These are phyloP conservation scores for Cystobasidiopsis lactophilus DNA, from an alignment of 768 basidiomycete species.

Conservation along the genomic window DNA sequence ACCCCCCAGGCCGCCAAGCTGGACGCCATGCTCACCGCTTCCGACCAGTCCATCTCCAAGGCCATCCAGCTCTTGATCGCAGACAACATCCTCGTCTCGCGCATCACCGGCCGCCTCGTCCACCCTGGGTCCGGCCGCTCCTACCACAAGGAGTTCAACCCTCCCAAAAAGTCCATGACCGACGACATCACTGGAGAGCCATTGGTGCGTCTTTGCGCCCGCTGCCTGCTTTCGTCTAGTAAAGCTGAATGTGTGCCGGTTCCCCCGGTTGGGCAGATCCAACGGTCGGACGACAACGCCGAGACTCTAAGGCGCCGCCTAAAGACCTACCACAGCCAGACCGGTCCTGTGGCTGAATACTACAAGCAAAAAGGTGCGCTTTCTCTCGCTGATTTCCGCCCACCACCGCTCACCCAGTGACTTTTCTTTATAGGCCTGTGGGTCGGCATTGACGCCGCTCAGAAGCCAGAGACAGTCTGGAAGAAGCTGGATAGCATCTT, in stretches of 20 bases:
- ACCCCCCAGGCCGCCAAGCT: conserved; percentile 92
- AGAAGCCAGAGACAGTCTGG: conserved; percentile 83
- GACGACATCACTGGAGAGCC: conserved; percentile 93
- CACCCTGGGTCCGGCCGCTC: conserved; percentile 72
- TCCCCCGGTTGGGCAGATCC: conserved; percentile 36
- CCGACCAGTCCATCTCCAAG: conserved; percentile 34
- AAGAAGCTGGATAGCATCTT: conserved; percentile 14
- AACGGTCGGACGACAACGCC: conserved; percentile 94
- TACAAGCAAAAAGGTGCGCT: conserved; percentile 58
- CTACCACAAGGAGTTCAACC: conserved; percentile 93
- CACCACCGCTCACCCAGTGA: not conserved
- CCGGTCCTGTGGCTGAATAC: conserved; percentile 85
- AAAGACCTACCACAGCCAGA: conserved; percentile 71
- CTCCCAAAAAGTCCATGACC: conserved; percentile 81
- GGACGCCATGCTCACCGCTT: conserved; percentile 59
- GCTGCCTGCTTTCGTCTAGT: not conserved
- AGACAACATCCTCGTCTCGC: conserved; percentile 84
- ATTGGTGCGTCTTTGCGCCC: conserved; percentile 25
- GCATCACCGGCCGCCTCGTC: conserved; percentile 87
- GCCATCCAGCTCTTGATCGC: conserved; percentile 79
- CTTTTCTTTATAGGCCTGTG: conserved; percentile 27
- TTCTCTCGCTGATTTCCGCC: not conserved
- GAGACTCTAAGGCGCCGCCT: conserved; percentile 82
- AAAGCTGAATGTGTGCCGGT: not conserved
- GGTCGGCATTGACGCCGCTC: conserved; percentile 78